Percentiles rank a stretch among this genome's conserved stretches.
Conservation (phyloP, 768 basidiomycete species). For the Rhizopogon sp. region DNA sequence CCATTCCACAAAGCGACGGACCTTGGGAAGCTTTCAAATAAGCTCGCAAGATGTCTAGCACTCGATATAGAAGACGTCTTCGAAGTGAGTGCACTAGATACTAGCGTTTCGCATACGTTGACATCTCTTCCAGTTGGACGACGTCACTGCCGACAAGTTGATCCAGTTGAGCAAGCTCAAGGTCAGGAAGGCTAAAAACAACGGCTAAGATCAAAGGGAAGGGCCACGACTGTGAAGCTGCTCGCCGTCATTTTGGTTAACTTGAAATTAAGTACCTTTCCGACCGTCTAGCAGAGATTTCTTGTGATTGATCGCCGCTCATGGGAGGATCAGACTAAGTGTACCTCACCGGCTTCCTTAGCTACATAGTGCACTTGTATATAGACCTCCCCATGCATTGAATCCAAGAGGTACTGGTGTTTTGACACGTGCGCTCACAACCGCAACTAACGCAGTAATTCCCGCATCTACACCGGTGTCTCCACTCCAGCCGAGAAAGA, state of each 20-base stretch:
- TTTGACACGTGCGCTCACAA: not conserved
- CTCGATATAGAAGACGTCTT: conserved; percentile 93
- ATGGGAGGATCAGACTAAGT: too few relatives aligned
- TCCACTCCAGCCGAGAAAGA: not conserved
- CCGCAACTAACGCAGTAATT: not conserved
- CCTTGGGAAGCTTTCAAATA: conserved; percentile 76
- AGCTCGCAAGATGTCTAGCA: conserved; percentile 63
- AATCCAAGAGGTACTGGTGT: not conserved
- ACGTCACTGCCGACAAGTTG: conserved; percentile 51
- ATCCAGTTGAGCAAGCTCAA: conserved; percentile 51
- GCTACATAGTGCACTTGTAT: not conserved
- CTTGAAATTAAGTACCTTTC: too few relatives aligned
- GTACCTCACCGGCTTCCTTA: not conserved
- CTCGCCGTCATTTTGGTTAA: too few relatives aligned
- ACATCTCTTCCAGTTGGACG: conserved; percentile 34
- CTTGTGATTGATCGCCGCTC: too few relatives aligned
- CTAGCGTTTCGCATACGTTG: not conserved
- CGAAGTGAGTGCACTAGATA: conserved; percentile 46
- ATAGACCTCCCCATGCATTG: not conserved
- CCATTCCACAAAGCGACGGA: conserved; percentile 89
- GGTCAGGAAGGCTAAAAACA: conserved; percentile 21
- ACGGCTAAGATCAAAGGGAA: conserved; percentile 15
- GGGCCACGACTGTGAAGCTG: not conserved
- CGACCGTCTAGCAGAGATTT: too few relatives aligned
- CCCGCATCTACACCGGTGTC: not conserved